phyloP scores from a whole-genome alignment of 768 basidiomycete species.

The Grammothele lineata region DNA sequence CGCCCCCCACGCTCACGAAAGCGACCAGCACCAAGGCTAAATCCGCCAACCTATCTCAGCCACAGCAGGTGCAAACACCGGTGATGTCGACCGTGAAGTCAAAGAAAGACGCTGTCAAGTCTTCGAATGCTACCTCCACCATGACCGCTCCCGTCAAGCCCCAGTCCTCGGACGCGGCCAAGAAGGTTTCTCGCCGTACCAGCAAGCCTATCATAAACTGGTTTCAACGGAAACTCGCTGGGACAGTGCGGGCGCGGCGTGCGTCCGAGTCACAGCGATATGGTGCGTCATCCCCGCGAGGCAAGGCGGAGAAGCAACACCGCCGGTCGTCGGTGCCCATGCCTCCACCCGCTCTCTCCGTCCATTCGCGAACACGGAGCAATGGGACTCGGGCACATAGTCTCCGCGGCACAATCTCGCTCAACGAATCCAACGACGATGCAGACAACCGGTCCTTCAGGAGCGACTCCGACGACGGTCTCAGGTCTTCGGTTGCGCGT shows the following conservation, averaged over 20 bases:
- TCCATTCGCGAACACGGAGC: constrained; percentile 21
- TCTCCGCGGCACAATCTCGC: constrained; percentile 43
- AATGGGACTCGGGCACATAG: constrained; percentile 11
- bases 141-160: constrained; percentile 1
- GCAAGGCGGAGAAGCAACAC: constrained; percentile 21
- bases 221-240: constrained; percentile 84
- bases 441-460: constrained; percentile 31
- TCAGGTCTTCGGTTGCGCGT: constrained; percentile 56
- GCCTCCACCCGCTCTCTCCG: constrained; percentile 15
- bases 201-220: constrained; percentile 88
- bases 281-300: constrained; percentile 12
- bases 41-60: no score
- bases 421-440: constrained; percentile 55
- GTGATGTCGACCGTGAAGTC: constrained; percentile 16
- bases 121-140: constrained; percentile 1
- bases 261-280: constrained; percentile 29
- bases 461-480: constrained; percentile 44
- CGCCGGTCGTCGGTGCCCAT: constrained; percentile 22
- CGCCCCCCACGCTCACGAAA: constrained; percentile 4
- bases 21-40: constrained; percentile 2
- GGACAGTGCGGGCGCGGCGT: constrained; percentile 57
- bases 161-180: constrained; percentile 32
- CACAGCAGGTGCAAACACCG: no score
- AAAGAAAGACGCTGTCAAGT: constrained; percentile 19
- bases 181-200: constrained; percentile 63